A percentile compares a stretch with the other conserved stretches of the same genome.
Evolutionary conservation across 805 yeast species (phyloP).

Genomic region (Komagataella phaffii): DNA sequence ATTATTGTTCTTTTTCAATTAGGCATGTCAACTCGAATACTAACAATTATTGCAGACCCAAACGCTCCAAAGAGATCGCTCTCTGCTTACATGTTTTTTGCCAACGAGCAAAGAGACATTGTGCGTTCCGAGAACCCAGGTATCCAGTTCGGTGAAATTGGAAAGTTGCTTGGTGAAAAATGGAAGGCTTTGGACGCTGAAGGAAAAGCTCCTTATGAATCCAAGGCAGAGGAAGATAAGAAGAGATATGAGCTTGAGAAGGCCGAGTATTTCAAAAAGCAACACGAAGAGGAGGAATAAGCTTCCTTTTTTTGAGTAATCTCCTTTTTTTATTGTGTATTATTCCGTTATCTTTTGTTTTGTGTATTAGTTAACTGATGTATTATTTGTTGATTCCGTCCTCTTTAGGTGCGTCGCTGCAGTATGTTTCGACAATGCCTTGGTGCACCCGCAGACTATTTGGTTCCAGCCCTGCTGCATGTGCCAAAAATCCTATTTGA

Average conservation of each 20-base stretch:
- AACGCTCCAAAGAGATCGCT: slow-evolving; percentile 98
- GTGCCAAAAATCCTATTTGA: slow-evolving; percentile 40
- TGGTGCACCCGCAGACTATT: slow-evolving; percentile 19
- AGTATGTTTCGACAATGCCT: slow-evolving; percentile 10
- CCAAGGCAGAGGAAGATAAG: slow-evolving; percentile 91
- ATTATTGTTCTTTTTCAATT: background rate
- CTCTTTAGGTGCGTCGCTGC: slow-evolving; percentile 1
- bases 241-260: slow-evolving; percentile 95
- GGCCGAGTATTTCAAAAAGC: slow-evolving; percentile 52
- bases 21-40: background rate
- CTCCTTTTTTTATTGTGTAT: background rate
- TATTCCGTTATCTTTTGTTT: background rate
- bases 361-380: background rate
- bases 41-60: slow-evolving; percentile 42
- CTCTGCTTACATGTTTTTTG: slow-evolving; percentile 98
- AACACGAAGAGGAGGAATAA: background rate
- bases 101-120: slow-evolving; percentile 92
- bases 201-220: slow-evolving; percentile 83
- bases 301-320: background rate
- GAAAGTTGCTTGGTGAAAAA: slow-evolving; percentile 87
- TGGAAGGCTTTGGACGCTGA: slow-evolving; percentile 86
- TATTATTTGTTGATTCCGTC: background rate
- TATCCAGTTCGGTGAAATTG: slow-evolving; percentile 89
- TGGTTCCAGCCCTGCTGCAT: slow-evolving; percentile 30
- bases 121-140: slow-evolving; percentile 96